These are phyloP conservation scores for Tetrapisispora pingtungensis DNA, from an alignment of 805 yeast genomes.

Conservation along the genomic window DNA sequence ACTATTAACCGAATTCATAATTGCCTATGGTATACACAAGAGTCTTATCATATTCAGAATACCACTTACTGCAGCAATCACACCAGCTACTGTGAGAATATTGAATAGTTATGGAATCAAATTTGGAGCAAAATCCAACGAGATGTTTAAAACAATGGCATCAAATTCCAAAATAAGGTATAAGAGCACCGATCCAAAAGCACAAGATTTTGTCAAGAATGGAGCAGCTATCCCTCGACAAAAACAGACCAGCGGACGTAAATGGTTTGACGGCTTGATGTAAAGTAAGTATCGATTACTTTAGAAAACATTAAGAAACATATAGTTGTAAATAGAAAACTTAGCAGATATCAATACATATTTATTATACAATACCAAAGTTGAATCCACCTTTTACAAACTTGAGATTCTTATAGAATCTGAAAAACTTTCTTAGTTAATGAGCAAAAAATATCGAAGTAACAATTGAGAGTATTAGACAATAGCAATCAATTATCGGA, in stretches of 20 bases:
- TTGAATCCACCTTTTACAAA: no score
- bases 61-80: slow-evolving; percentile 85
- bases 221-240: slow-evolving; percentile 36
- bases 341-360: no score
- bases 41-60: slow-evolving; percentile 71
- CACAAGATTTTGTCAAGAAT: slow-evolving; percentile 32
- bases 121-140: slow-evolving; percentile 27
- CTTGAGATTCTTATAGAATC: no score
- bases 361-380: no score
- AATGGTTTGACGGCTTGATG: slow-evolving; percentile 29
- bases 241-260: slow-evolving; percentile 29
- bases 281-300: slow-evolving; percentile 4
- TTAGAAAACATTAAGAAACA: no score
- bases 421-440: no score
- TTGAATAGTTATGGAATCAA: slow-evolving; percentile 46
- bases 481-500: no score
- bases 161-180: slow-evolving; percentile 25
- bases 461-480: no score
- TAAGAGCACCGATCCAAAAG: slow-evolving; percentile 23
- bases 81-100: slow-evolving; percentile 61
- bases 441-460: no score
- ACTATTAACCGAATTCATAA: slow-evolving; percentile 70
- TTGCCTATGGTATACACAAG: slow-evolving; percentile 92
- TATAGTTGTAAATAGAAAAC: no score
- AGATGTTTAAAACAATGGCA: slow-evolving; percentile 35